Conservation (phyloP, 1,139 yeast genomes). For the Nadsonia commutata region DNA sequence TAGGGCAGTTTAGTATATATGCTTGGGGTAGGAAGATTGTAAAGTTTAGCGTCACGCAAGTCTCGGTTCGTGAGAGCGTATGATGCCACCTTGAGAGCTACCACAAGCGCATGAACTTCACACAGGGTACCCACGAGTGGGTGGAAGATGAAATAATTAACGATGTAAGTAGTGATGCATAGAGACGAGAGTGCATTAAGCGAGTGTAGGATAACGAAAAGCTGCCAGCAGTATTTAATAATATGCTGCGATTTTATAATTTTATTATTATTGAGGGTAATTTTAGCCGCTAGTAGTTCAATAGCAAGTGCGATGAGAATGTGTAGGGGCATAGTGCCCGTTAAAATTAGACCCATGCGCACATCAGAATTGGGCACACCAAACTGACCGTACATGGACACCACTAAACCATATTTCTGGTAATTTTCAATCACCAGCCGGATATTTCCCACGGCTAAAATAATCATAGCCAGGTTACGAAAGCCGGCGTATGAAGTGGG, state of each 20-base stretch:
- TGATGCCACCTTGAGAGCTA: conserved; percentile 29
- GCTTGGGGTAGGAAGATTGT: conserved; percentile 18
- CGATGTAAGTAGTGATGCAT: conserved; percentile 20
- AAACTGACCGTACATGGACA: conserved; percentile 14
- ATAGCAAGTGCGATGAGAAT: conserved; percentile 24
- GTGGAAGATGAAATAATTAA: conserved; percentile 23
- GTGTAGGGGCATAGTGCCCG: conserved; percentile 23
- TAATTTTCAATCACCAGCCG: conserved; percentile 27
- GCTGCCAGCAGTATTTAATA: conserved; percentile 14
- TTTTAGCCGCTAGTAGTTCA: conserved; percentile 19
- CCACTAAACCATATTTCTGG: conserved; percentile 23
- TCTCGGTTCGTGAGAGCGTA: conserved; percentile 31
- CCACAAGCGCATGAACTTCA: conserved; percentile 27
- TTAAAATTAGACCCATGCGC: conserved; percentile 10
- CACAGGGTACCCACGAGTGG: conserved; percentile 31
- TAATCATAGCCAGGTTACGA: conserved; percentile 26
- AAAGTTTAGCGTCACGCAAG: conserved; percentile 23
- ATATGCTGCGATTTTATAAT: not conserved
- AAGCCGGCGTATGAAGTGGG: conserved; percentile 24
- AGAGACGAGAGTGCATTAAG: conserved; percentile 21
- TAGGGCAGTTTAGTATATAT: conserved; percentile 23
- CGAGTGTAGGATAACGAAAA: conserved; percentile 22
- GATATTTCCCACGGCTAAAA: conserved; percentile 25
- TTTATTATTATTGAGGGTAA: conserved; percentile 5
- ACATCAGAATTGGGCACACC: not conserved